Evolutionary conservation across 306 rosid species (phyloP).

Genomic region (Spatholobus suberectus): DNA sequence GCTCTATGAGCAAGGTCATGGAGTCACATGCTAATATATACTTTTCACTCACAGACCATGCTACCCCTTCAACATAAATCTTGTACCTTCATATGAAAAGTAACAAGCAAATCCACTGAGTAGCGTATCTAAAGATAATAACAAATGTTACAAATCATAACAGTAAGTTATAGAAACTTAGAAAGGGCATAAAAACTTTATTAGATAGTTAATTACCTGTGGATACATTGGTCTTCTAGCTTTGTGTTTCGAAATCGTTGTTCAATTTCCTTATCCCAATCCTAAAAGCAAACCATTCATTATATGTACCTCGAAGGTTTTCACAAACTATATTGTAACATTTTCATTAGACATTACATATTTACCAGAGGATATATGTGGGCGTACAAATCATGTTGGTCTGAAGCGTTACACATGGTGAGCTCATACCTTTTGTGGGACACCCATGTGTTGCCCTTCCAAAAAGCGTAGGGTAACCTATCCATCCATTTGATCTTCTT

Average conservation of each 20-base stretch:
- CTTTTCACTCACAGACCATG: conserved; percentile 57
- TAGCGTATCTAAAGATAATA: neutral
- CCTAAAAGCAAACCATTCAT: conserved; percentile 16
- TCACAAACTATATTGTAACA: neutral
- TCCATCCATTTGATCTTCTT: conserved; percentile 42
- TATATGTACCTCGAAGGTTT: neutral
- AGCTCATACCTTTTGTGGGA: neutral
- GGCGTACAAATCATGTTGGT: conserved; percentile 27
- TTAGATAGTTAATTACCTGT: conserved; percentile 38
- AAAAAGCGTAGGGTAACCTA: conserved; percentile 48
- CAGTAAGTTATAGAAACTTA: neutral
- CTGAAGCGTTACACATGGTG: conserved; percentile 37
- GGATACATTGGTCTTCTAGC: conserved; percentile 47
- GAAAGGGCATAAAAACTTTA: neutral
- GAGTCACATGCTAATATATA: conserved; percentile 56
- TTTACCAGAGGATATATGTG: conserved; percentile 39
- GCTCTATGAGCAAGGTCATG: conserved; percentile 44
- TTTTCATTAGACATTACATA: neutral
- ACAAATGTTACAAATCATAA: neutral
- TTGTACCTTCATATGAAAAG: conserved; percentile 45
- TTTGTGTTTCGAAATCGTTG: conserved; percentile 33
- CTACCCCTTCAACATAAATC: conserved; percentile 45
- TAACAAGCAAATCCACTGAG: neutral
- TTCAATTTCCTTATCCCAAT: conserved; percentile 27
- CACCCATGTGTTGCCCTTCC: conserved; percentile 43